Base-by-base conservation (phyloP, 306 rosid genomes). In the Cicer chorassanicum region DNA sequence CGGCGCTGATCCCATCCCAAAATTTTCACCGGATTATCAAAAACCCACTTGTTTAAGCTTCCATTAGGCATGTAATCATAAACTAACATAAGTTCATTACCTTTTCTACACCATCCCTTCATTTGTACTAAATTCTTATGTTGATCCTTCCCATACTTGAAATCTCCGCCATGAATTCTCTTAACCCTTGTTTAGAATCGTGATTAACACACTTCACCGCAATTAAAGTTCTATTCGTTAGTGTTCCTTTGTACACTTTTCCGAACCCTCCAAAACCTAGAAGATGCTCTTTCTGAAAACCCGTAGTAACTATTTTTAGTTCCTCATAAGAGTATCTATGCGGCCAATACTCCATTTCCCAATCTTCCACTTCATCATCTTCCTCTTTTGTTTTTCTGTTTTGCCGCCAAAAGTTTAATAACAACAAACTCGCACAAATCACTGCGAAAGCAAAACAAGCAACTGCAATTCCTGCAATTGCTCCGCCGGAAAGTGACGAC, bases 161-260 rank as follows among this genome's bases (percentile, higher is more conserved):
- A 41, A 94, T 94, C 86, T 94, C 98, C 0, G 97, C 98, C 98
- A 93, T 93, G 80, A 93, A 93, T 24, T 93, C 98, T 15, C 88
- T 55, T 18, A 91, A 13, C n/a, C 98, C 98, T 34, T 93, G 98
- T 77, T 89, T 93, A 2, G 98, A 93, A 77, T 93, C 96, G 76
- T 93, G 98, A 80, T 72, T 89, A 11, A 93, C 96, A 68, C 96
- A 89, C 70, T 93, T 93, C 4, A 93, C 98, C 1, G 98, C 98
- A n/a, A 91, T 44, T 63, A 83, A 79, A 0, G 92, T 82, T 24
- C 80, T 55, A 80, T 89, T 93, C 16, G 81, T 9, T 0, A 88
- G 59, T 8, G 70, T 80, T 16, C 98, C 98, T 67, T 70, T 86
- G 75, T 87, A 94, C 2, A 94, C 98, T 64, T 64, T 91, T 13